phyloP scores from a whole-genome alignment of 106 monocot genomes.

The Phalaenopsis equestris region DNA sequence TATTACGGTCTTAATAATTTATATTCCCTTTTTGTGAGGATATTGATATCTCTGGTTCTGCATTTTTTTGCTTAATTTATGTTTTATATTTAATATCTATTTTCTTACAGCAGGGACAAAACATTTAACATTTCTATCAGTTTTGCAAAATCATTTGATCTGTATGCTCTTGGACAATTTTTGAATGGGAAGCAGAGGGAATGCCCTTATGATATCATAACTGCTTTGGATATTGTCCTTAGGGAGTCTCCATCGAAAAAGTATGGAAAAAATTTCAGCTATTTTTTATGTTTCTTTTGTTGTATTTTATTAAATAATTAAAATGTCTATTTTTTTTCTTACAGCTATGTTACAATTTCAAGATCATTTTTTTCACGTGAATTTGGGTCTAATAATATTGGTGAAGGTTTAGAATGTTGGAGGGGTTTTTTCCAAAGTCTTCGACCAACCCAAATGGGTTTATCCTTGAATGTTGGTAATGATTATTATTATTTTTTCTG shows the following conservation, averaged over 20 bases:
- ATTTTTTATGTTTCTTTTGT: not conserved
- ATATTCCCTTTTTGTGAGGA: too few relatives aligned
- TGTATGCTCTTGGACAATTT: conserved; percentile 34
- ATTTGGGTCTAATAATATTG: too few relatives aligned
- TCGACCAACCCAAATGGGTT: conserved; percentile 25
- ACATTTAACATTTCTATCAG: conserved; percentile 9
- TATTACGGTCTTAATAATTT: too few relatives aligned
- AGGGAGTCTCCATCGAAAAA: conserved; percentile 29
- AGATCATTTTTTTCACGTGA: too few relatives aligned
- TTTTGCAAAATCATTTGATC: too few relatives aligned
- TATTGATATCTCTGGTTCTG: too few relatives aligned
- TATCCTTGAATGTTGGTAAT: too few relatives aligned
- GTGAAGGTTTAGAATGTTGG: conserved; percentile 77
- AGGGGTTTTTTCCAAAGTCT: conserved; percentile 77
- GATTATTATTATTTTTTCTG: not conserved
- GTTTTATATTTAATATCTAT: not conserved
- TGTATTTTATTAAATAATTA: not conserved
- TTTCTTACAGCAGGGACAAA: conserved; percentile 18
- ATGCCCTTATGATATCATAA: conserved; percentile 11
- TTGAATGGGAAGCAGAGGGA: conserved; percentile 25
- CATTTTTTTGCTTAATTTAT: too few relatives aligned
- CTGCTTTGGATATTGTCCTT: too few relatives aligned
- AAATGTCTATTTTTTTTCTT: not conserved
- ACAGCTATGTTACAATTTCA: too few relatives aligned
- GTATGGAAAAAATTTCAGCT: conserved; percentile 7